Percentiles rank a stretch among this genome's conserved stretches.
These are phyloP conservation scores for Trichosporon faecale DNA, from an alignment of 1,284 basidiomycete genomes.

Conservation along the genomic window DNA sequence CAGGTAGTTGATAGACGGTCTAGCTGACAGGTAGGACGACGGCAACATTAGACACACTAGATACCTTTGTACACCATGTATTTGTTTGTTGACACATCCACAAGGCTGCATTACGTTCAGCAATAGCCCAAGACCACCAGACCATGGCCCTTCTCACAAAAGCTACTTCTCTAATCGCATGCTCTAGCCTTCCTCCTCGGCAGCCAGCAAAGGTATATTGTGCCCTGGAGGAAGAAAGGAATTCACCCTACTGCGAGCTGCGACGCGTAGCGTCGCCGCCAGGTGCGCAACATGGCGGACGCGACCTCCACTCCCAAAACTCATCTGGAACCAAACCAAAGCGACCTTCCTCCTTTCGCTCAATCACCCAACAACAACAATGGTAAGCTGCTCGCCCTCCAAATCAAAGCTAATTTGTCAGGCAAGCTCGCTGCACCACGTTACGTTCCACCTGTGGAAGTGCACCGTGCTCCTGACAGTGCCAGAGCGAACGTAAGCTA, in stretches of 20 bases:
- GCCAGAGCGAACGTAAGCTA: slow-evolving; percentile 38
- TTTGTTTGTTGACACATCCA: background rate
- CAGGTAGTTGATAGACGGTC: no score
- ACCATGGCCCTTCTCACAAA: no score
- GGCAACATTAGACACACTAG: background rate
- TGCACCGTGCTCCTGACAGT: slow-evolving; percentile 43
- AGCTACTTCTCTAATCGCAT: no score
- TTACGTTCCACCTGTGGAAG: slow-evolving; percentile 42
- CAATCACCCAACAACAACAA: background rate
- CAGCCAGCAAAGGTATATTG: no score
- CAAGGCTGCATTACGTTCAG: no score
- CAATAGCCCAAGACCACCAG: no score
- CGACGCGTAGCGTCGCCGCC: background rate
- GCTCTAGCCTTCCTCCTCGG: no score
- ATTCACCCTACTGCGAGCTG: no score
- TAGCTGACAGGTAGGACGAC: background rate
- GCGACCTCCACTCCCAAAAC: slow-evolving; percentile 4
- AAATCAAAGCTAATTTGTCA: background rate
- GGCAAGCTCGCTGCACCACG: slow-evolving; percentile 35
- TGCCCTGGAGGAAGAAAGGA: no score
- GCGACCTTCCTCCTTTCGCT: background rate
- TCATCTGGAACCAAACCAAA: background rate
- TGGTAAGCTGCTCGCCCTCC: background rate
- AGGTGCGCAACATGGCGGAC: background rate
- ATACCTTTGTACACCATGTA: background rate